Base-by-base conservation (phyloP, 768 basidiomycete species). In the Auriscalpium vulgare region DNA sequence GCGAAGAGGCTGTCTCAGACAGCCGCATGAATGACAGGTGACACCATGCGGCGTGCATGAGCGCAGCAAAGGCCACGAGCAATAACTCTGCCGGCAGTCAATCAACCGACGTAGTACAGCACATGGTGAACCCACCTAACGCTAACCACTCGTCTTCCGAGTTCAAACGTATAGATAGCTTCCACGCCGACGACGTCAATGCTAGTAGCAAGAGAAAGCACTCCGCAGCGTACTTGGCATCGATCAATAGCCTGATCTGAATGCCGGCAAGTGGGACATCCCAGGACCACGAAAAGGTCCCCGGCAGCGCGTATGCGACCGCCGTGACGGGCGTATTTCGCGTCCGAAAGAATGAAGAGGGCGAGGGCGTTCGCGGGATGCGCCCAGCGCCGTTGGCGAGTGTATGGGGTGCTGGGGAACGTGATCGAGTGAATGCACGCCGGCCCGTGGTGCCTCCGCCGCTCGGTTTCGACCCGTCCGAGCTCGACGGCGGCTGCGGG, bases 341-440 rank as follows among this genome's bases (percentile, higher is more conserved):
- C 3, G 55, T 37, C 38, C 83, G 81, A 49, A 66, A 58, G 72
- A 75, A 66, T 19, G 76, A 53, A 40, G 76, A 72, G 6, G 82
- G 76, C 0, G 76, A 82, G 21, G 52, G 66, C 13, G 68, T 61
- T 54, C 68, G 56, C 50, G 71, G 57, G 59, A 72, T 69, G 59
- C 71, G 62, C 37, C 51, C 38, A 40, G 71, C 66, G 13, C 70
- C 67, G 43, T 76, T 78, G 49, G 69, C 63, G 47, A 65, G 62
- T 44, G 72, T 71, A 13, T 59, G 57, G 13, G 80, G 66, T 10
- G 75, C 78, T 44, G 88, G 87, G 1, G 88, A 88, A 19, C 81
- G 81, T 8, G 88, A 88, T n/a, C 87, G 83, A 38, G 86, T 82
- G 63, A 89, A 87, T 1, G 80, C 67, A 49, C 71, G 70, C 51